These are phyloP conservation scores for Daldinia vernicosa DNA, from an alignment of 495 filamentous ascomycete species.

Conservation along the genomic window DNA sequence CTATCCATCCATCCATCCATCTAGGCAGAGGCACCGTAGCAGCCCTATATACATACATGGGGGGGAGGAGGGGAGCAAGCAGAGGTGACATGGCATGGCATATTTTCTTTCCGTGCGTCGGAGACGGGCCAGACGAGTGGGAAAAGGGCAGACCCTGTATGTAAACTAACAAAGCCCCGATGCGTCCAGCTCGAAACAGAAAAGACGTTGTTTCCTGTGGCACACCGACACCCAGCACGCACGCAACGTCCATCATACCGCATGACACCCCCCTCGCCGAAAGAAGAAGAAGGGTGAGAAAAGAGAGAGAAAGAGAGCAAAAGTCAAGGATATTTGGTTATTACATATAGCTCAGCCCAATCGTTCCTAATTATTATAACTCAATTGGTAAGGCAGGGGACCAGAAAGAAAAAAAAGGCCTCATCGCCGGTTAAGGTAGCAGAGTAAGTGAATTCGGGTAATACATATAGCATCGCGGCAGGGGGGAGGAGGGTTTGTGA, in stretches of 20 bases:
- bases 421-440: not conserved
- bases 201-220: constrained; percentile 23
- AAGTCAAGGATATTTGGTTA: constrained; percentile 16
- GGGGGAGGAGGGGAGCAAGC: not conserved
- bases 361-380: constrained; percentile 21
- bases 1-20: not conserved
- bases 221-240: constrained; percentile 25
- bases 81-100: constrained; percentile 14
- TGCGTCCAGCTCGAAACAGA: constrained; percentile 36
- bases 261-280: constrained; percentile 28
- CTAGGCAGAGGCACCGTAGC: constrained; percentile 23
- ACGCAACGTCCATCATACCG: constrained; percentile 10
- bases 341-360: constrained; percentile 36
- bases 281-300: not conserved
- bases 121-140: constrained; percentile 29
- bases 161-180: constrained; percentile 42
- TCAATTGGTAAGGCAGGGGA: constrained; percentile 35
- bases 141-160: constrained; percentile 3
- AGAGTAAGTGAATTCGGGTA: constrained; percentile 2
- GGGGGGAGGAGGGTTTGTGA: not conserved
- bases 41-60: constrained; percentile 22
- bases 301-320: not conserved
- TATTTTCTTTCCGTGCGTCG: not conserved
- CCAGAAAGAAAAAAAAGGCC: not conserved
- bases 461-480: not conserved